These are phyloP conservation scores for Ascochyta koolunga DNA, from an alignment of 2,329 filamentous ascomycete genomes.

Conservation along the genomic window DNA sequence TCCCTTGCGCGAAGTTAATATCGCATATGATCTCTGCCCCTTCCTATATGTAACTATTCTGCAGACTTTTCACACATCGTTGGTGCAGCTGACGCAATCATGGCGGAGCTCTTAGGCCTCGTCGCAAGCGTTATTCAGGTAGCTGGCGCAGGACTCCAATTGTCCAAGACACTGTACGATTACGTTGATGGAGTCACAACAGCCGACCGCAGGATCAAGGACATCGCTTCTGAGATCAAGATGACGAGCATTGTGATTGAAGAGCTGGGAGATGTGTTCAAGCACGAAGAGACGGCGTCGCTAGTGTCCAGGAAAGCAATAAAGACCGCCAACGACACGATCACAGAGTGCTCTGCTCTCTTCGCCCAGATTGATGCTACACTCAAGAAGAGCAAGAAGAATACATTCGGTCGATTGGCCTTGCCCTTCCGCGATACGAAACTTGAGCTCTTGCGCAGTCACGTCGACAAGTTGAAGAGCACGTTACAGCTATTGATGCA, in stretches of 20 bases:
- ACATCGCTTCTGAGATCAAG: conserved; percentile 38
- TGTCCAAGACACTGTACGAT: conserved; percentile 38
- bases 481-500: conserved; percentile 39
- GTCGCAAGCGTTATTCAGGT: conserved; percentile 41
- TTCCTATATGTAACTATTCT: not conserved
- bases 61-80: not conserved
- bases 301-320: conserved; percentile 35
- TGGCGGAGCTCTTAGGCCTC: conserved; percentile 36
- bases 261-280: conserved; percentile 37
- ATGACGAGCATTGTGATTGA: conserved; percentile 38
- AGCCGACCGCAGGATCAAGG: conserved; percentile 36
- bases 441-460: conserved; percentile 34
- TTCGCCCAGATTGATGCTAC: conserved; percentile 34
- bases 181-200: conserved; percentile 40
- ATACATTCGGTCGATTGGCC: conserved; percentile 30
- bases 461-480: conserved; percentile 41
- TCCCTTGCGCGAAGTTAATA: not conserved
- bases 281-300: conserved; percentile 27
- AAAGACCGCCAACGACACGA: conserved; percentile 35
- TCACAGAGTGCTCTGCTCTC: conserved; percentile 34
- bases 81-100: conserved; percentile 1
- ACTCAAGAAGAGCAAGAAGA: conserved; percentile 36
- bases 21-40: not conserved
- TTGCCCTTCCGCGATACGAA: conserved; percentile 41
- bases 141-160: conserved; percentile 36